A percentile compares a stretch with the other conserved stretches of the same genome.
phyloP scores from a whole-genome alignment of 768 basidiomycete species.

The Tricholoma sp. region DNA sequence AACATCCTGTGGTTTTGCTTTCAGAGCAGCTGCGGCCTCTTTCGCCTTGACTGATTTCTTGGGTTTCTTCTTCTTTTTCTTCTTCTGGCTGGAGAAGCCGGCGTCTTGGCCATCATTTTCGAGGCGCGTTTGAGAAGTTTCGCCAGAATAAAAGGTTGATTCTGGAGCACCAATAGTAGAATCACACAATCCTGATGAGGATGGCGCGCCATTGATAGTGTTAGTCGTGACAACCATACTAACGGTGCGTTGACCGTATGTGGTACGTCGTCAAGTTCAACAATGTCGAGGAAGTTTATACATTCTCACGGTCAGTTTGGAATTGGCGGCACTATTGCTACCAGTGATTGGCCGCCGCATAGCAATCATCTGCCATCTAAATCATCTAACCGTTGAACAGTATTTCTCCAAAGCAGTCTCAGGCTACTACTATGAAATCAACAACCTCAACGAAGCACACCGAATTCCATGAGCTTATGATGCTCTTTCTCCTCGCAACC shows the following conservation, averaged over 20 bases:
- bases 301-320: not conserved
- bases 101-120: slow-evolving; percentile 21
- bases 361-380: too few relatives aligned
- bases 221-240: slow-evolving; percentile 2
- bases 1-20: slow-evolving; percentile 23
- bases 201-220: slow-evolving; percentile 1
- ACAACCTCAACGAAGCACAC: too few relatives aligned
- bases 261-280: not conserved
- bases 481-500: too few relatives aligned
- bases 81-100: slow-evolving; percentile 38
- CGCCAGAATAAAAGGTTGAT: slow-evolving; percentile 19
- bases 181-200: slow-evolving; percentile 9
- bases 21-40: slow-evolving; percentile 26
- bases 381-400: too few relatives aligned
- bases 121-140: slow-evolving; percentile 24
- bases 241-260: not conserved
- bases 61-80: slow-evolving; percentile 66
- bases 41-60: slow-evolving; percentile 51
- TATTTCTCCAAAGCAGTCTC: too few relatives aligned
- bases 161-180: slow-evolving; percentile 5
- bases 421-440: too few relatives aligned
- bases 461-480: too few relatives aligned
- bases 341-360: too few relatives aligned
- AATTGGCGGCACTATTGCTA: too few relatives aligned
- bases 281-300: not conserved